Conservation (phyloP, 108 stramenopile genomes). For the Parmales sp. region DNA sequence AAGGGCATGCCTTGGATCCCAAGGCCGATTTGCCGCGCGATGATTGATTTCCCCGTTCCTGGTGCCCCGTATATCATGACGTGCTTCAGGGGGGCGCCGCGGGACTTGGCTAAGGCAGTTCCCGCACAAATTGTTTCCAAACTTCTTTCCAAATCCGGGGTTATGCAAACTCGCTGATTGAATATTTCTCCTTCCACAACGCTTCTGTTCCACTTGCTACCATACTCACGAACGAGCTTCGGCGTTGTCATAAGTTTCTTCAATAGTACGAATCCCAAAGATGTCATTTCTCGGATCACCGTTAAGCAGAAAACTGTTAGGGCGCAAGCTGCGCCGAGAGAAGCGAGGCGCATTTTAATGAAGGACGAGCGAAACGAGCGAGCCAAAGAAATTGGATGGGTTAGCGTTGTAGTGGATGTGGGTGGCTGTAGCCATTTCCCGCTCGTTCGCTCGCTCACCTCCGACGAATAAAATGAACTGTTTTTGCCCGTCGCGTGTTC, state of each 20-base stretch:
- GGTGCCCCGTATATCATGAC: constrained; percentile 66
- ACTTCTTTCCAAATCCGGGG: constrained; percentile 18
- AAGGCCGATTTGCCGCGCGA: constrained; percentile 58
- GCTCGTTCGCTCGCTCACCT: no score
- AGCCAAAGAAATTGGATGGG: no score
- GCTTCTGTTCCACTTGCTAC: constrained; percentile 7
- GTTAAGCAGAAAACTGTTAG: constrained; percentile 24
- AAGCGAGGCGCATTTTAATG: no score
- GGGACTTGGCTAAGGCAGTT: constrained; percentile 21
- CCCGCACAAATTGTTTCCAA: constrained; percentile 24
- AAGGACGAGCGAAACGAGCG: no score
- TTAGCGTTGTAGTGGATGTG: no score
- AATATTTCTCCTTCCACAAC: neutral
- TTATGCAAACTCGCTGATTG: constrained; percentile 18
- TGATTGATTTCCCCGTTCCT: constrained; percentile 74
- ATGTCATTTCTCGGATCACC: constrained; percentile 30
- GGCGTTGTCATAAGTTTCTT: constrained; percentile 29
- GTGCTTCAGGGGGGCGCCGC: constrained; percentile 53
- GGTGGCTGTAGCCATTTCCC: no score
- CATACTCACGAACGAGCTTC: constrained; percentile 40
- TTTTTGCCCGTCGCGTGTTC: constrained; percentile 22
- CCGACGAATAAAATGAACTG: constrained; percentile 35
- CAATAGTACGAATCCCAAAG: constrained; percentile 23
- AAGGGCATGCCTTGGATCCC: constrained; percentile 59
- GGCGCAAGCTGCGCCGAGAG: no score